Evolutionary conservation across 176 grass and related monocot genomes (phyloP).

Genomic region (Juncus effusus): DNA sequence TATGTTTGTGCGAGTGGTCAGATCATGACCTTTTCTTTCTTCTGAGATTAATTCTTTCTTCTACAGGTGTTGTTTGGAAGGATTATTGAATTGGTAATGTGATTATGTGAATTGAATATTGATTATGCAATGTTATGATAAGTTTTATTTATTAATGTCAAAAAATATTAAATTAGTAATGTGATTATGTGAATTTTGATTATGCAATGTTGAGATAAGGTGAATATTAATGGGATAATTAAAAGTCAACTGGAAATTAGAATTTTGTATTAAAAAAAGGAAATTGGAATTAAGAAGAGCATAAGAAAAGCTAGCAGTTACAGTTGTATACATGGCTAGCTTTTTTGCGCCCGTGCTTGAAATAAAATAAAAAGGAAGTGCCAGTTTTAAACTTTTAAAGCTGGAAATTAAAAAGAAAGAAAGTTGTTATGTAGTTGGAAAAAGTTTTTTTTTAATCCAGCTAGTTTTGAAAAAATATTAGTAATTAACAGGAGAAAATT

Average conservation of each 20-base stretch:
- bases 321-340: constrained; percentile 13
- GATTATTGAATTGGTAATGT: neutral
- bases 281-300: neutral
- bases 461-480: too few relatives aligned
- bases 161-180: too few relatives aligned
- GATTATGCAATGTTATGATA: too few relatives aligned
- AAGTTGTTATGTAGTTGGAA: constrained; percentile 3
- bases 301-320: neutral
- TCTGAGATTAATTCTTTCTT: constrained; percentile 18
- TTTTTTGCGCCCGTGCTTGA: too few relatives aligned
- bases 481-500: too few relatives aligned
- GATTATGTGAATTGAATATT: too few relatives aligned
- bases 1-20: constrained; percentile 23
- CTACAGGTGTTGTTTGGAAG: constrained; percentile 11
- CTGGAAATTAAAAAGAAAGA: neutral
- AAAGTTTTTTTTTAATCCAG: too few relatives aligned
- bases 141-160: too few relatives aligned
- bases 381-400: neutral
- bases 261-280: too few relatives aligned
- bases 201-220: neutral
- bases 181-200: too few relatives aligned
- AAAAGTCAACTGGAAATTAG: neutral
- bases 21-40: constrained; percentile 24
- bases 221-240: neutral
- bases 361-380: neutral